These are phyloP conservation scores for Arachis stenosperma DNA, from an alignment of 306 rosid species.

Conservation along the genomic window DNA sequence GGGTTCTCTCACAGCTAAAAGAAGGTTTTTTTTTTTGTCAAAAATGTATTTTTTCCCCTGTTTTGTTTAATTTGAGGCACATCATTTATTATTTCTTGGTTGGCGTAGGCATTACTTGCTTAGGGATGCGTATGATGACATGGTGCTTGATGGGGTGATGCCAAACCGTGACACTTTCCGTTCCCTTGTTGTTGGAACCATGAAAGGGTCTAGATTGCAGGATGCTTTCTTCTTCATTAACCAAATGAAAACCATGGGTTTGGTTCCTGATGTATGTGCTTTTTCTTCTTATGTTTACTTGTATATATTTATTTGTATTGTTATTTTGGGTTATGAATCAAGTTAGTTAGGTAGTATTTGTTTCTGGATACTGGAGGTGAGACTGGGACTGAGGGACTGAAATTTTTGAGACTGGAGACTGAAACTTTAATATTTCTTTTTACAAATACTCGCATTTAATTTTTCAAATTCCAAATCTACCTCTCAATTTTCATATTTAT, in stretches of 20 bases:
- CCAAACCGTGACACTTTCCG: constrained; percentile 83
- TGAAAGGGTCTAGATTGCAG: constrained; percentile 76
- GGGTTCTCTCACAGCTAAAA: constrained; percentile 60
- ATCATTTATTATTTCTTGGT: not conserved
- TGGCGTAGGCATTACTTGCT: constrained; percentile 61
- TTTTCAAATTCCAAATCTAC: too few relatives aligned
- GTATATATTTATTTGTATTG: not conserved
- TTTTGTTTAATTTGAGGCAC: not conserved
- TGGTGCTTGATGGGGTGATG: constrained; percentile 94
- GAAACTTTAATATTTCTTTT: too few relatives aligned
- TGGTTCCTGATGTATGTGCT: constrained; percentile 75
- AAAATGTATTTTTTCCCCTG: not conserved
- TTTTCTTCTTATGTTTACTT: not conserved
- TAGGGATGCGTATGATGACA: constrained; percentile 84
- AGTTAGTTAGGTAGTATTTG: too few relatives aligned
- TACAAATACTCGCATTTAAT: too few relatives aligned
- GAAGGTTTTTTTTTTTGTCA: constrained; percentile 50
- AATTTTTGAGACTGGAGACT: too few relatives aligned
- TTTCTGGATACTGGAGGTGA: too few relatives aligned
- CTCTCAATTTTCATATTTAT: too few relatives aligned
- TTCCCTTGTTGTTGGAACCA: constrained; percentile 71
- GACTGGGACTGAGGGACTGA: too few relatives aligned
- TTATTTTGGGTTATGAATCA: not conserved
- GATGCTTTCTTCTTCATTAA: constrained; percentile 81
- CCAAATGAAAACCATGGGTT: constrained; percentile 85